Evolutionary conservation across 805 yeast species (phyloP).

Genomic region (Zygosaccharomyces pseudorouxii): DNA sequence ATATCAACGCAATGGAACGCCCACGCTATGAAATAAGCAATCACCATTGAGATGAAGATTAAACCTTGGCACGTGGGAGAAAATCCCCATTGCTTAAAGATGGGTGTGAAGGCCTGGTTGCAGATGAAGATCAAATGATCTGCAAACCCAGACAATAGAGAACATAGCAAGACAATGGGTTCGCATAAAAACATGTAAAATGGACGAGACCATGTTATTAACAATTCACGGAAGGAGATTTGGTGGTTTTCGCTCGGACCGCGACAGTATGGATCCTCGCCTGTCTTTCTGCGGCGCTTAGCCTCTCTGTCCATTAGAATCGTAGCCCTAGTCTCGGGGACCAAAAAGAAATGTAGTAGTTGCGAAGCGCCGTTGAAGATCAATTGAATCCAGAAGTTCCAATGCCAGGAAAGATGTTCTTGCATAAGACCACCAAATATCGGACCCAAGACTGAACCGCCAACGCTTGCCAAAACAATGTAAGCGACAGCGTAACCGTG

Average conservation of each 20-base stretch:
- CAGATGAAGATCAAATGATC: conserved; percentile 11
- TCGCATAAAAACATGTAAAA: conserved; percentile 10
- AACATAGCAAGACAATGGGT: conserved; percentile 9
- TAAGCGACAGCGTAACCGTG: conserved; percentile 11
- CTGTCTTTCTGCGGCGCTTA: conserved; percentile 7
- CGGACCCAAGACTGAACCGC: conserved; percentile 10
- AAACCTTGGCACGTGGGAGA: conserved; percentile 8
- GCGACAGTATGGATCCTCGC: conserved; percentile 7
- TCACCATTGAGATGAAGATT: conserved; percentile 7
- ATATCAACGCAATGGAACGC: conserved; percentile 3
- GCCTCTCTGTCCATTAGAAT: conserved; percentile 9
- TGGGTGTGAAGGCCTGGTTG: conserved; percentile 9
- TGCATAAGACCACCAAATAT: conserved; percentile 10
- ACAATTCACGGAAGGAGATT: not conserved
- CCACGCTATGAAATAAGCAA: conserved; percentile 7
- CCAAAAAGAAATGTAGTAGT: conserved; percentile 5
- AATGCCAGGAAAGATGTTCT: conserved; percentile 10
- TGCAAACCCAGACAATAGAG: conserved; percentile 9
- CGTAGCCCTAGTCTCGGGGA: conserved; percentile 9
- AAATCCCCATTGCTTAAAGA: conserved; percentile 9
- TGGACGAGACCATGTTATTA: conserved; percentile 8
- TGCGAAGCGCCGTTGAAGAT: conserved; percentile 10
- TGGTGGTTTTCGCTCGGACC: conserved; percentile 6
- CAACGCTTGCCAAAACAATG: conserved; percentile 6
- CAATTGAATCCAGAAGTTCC: conserved; percentile 11